These are phyloP conservation scores for Dactylellina parvicollis DNA, from an alignment of 2,329 filamentous ascomycete genomes.

Conservation along the genomic window DNA sequence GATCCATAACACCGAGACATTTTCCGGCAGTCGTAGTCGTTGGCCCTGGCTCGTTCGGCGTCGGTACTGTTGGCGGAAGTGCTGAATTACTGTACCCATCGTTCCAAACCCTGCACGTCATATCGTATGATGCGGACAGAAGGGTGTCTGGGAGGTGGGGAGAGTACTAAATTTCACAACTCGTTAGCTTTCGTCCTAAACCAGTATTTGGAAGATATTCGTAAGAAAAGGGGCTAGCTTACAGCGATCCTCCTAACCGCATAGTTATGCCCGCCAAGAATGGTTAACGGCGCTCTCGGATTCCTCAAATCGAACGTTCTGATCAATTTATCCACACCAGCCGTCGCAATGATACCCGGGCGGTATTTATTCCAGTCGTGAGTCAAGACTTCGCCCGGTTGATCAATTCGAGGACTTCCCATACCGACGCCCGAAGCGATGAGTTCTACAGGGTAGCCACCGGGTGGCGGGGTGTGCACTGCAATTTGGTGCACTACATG, in stretches of 20 bases:
- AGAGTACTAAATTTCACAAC: conserved; percentile 70
- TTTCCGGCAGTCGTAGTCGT: conserved; percentile 65
- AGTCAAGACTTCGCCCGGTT: conserved; percentile 82
- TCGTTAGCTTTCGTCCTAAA: not conserved
- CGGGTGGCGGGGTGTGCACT: conserved; percentile 75
- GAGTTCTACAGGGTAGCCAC: conserved; percentile 57
- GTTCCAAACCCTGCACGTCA: conserved; percentile 94
- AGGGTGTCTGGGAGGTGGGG: conserved; percentile 91
- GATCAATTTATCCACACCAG: conserved; percentile 85
- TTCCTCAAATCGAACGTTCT: conserved; percentile 90
- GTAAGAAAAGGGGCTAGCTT: not conserved
- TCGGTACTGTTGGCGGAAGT: conserved; percentile 62
- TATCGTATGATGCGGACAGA: conserved; percentile 92
- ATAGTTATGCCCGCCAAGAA: conserved; percentile 88
- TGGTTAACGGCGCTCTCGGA: conserved; percentile 75
- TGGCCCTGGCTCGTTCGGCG: conserved; percentile 56
- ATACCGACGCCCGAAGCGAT: conserved; percentile 57
- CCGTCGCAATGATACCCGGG: conserved; percentile 82
- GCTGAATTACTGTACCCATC: conserved; percentile 69
- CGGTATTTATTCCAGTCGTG: conserved; percentile 99
- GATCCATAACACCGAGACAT: conserved; percentile 86
- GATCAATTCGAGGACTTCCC: conserved; percentile 58
- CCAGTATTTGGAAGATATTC: not conserved
- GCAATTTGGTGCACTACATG: conserved; percentile 83
- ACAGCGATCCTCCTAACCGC: conserved; percentile 79